These are phyloP conservation scores for Entrophospora sp. DNA, from an alignment of 192 early-diverging fungal species.

Conservation along the genomic window DNA sequence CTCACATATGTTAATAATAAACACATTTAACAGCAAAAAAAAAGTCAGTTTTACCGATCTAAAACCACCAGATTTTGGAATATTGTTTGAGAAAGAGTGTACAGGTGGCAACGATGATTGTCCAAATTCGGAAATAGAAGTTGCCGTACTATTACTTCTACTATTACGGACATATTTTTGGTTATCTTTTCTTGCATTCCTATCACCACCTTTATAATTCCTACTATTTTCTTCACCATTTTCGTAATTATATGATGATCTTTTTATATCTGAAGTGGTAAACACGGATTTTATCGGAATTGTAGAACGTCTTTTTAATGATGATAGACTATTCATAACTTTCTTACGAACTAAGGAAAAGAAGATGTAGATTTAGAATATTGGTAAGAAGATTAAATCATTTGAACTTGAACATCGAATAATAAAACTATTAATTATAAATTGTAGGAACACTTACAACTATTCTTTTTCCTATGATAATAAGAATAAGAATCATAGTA, in stretches of 20 bases:
- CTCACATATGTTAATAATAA: background rate
- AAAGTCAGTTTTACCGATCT: background rate
- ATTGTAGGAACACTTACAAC: background rate
- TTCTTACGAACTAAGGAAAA: background rate
- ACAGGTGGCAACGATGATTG: background rate
- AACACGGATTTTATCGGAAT: background rate
- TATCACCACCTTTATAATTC: too few species aligned
- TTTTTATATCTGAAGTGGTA: too few species aligned
- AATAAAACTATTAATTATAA: background rate
- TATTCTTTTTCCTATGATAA: conserved; percentile 3
- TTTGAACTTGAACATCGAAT: too few species aligned
- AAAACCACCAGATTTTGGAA: too few species aligned
- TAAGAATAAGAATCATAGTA: background rate
- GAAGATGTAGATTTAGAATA: too few species aligned
- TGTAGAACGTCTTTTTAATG: background rate
- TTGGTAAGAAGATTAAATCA: too few species aligned
- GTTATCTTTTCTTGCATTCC: too few species aligned
- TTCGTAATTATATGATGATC: too few species aligned
- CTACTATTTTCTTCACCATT: too few species aligned
- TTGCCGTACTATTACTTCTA: background rate
- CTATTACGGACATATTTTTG: background rate
- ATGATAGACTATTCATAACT: background rate
- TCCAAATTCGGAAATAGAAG: background rate
- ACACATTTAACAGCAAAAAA: background rate
- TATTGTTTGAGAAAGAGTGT: too few species aligned